phyloP scores from a whole-genome alignment of 768 basidiomycete species.

The Tylopilus felleus region DNA sequence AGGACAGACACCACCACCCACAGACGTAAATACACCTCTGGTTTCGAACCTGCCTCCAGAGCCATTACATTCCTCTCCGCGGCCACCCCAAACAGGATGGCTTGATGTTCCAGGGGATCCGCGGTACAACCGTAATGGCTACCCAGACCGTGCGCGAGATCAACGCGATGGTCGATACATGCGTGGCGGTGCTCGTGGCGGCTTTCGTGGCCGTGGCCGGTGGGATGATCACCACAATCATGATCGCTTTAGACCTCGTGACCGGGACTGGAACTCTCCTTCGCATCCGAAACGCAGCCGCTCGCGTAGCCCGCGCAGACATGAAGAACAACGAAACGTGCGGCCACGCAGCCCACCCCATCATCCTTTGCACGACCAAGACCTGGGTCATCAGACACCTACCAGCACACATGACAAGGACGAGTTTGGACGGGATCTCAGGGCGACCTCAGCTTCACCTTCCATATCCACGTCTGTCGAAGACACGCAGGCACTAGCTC shows the following conservation, averaged over 20 bases:
- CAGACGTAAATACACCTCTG: not conserved
- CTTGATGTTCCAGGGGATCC: conserved; percentile 37
- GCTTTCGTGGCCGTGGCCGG: conserved; percentile 59
- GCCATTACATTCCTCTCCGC: conserved; percentile 16
- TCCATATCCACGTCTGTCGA: conserved; percentile 28
- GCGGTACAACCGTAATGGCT: conserved; percentile 30
- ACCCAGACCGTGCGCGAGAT: conserved; percentile 44
- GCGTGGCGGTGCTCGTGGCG: conserved; percentile 55
- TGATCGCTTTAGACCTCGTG: conserved; percentile 43
- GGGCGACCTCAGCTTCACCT: conserved; percentile 45
- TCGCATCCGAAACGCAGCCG: conserved; percentile 57
- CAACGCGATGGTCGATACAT: conserved; percentile 45
- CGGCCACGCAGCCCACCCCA: conserved; percentile 61
- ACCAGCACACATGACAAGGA: conserved; percentile 53
- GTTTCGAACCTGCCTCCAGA: conserved; percentile 11
- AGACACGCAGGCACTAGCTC: conserved; percentile 25
- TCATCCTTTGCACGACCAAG: conserved; percentile 37
- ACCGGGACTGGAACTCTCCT: conserved; percentile 36
- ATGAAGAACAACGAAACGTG: conserved; percentile 45
- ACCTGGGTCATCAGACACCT: conserved; percentile 25
- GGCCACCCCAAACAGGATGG: conserved; percentile 16
- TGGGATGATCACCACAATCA: conserved; percentile 57
- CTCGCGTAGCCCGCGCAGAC: conserved; percentile 72
- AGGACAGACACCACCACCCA: conserved; percentile 29
- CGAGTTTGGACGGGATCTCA: conserved; percentile 84